Evolutionary conservation across 768 basidiomycete genomes (phyloP).

Genomic region (Suillus bovinus): DNA sequence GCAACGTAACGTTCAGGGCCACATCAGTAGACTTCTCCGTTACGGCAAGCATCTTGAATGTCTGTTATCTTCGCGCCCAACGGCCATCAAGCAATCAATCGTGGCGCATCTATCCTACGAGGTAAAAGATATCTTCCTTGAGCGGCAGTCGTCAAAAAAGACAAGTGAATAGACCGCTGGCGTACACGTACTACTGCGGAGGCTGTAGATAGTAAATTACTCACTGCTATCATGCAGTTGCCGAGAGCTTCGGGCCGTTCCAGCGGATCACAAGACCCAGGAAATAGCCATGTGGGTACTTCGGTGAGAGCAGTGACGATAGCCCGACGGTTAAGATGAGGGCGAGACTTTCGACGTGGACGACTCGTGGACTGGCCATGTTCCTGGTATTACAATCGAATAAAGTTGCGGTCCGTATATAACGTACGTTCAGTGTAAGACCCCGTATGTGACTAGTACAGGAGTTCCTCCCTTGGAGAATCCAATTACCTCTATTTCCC

Average conservation of each 20-base stretch:
- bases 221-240: slow-evolving; percentile 4
- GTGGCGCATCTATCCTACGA: neutral
- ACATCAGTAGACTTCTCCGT: neutral
- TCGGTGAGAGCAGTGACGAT: slow-evolving; percentile 16
- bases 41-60: slow-evolving; percentile 13
- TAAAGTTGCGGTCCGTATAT: slow-evolving; percentile 15
- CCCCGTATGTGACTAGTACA: slow-evolving; percentile 23
- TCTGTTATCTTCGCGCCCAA: slow-evolving; percentile 19
- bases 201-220: slow-evolving; percentile 8
- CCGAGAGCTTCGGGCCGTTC: slow-evolving; percentile 18
- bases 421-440: slow-evolving; percentile 18
- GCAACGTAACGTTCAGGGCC: neutral
- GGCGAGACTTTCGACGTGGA: slow-evolving; percentile 19
- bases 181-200: slow-evolving; percentile 5
- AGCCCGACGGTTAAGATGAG: slow-evolving; percentile 26
- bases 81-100: neutral
- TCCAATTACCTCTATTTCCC: slow-evolving; percentile 22
- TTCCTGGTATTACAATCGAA: slow-evolving; percentile 22
- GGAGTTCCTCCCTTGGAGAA: neutral
- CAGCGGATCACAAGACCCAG: slow-evolving; percentile 26
- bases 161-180: slow-evolving; percentile 6
- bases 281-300: slow-evolving; percentile 4
- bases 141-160: neutral
- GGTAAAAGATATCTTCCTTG: neutral
- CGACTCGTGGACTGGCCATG: slow-evolving; percentile 7